Evolutionary conservation across 768 basidiomycete genomes (phyloP).

Genomic region (Tricholoma bakamatsutake): DNA sequence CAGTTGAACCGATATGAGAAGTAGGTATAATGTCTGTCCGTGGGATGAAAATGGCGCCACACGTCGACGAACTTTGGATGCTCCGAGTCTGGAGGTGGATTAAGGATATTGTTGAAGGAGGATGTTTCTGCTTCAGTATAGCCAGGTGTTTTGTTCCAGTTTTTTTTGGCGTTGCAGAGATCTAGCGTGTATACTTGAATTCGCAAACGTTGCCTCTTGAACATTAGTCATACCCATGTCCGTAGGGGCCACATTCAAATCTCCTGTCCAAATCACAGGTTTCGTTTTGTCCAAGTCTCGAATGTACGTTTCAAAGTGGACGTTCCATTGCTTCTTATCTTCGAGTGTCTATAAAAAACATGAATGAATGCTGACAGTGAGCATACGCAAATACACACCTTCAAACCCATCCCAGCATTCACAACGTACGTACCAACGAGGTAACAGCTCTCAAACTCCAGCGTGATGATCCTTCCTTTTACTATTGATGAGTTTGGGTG

Average conservation of each 20-base stretch:
- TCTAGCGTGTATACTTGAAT: constrained; percentile 34
- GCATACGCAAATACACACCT: constrained; percentile 37
- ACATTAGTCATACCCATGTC: constrained; percentile 44
- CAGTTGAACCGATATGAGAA: constrained; percentile 83
- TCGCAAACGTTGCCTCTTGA: neutral
- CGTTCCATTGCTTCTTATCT: constrained; percentile 74
- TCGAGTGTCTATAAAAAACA: constrained; percentile 56
- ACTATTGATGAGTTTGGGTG: constrained; percentile 59
- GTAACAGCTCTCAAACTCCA: constrained; percentile 71
- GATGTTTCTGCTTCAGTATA: constrained; percentile 81
- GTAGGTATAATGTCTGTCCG: constrained; percentile 73
- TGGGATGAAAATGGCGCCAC: constrained; percentile 71
- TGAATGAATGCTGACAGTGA: neutral
- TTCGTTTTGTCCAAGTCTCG: constrained; percentile 70
- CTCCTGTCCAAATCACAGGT: constrained; percentile 85
- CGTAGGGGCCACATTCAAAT: constrained; percentile 83
- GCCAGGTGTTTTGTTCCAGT: constrained; percentile 87
- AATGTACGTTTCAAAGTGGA: constrained; percentile 69
- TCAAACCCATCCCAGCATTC: constrained; percentile 73
- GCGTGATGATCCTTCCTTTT: constrained; percentile 73
- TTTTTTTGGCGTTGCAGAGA: constrained; percentile 58
- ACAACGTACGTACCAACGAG: constrained; percentile 79
- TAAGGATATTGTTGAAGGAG: constrained; percentile 64
- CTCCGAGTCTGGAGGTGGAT: constrained; percentile 36
- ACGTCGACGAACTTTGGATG: constrained; percentile 61